Conservation (phyloP, 495 filamentous ascomycete species). For the Tuber microsphaerosporum region DNA sequence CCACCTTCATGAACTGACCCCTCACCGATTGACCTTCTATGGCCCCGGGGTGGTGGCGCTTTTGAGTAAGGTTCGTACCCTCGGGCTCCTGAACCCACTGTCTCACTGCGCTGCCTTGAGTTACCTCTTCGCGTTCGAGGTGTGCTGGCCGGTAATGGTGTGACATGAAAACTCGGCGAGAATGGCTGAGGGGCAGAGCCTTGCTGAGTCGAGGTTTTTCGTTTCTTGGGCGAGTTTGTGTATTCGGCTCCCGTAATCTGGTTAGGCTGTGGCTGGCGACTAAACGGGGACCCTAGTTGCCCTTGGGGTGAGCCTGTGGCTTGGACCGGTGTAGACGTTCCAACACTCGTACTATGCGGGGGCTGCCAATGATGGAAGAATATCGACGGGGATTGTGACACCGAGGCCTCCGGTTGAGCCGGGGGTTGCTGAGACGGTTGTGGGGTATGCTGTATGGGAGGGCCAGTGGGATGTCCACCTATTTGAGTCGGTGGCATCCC, state of each 20-base stretch:
- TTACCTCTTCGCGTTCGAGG: conserved; percentile 57
- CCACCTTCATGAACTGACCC: conserved; percentile 29
- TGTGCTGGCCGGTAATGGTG: conserved; percentile 52
- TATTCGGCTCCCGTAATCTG: conserved; percentile 48
- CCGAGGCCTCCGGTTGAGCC: conserved; percentile 40
- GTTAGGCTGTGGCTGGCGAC: conserved; percentile 48
- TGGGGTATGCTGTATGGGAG: conserved; percentile 49
- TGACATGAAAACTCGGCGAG: conserved; percentile 52
- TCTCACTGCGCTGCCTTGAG: conserved; percentile 63
- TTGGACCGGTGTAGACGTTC: conserved; percentile 50
- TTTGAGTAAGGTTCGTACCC: conserved; percentile 43
- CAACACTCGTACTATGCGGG: conserved; percentile 53
- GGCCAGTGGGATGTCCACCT: conserved; percentile 19
- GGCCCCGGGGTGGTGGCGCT: conserved; percentile 42
- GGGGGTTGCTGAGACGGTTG: conserved; percentile 52
- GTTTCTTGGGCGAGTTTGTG: conserved; percentile 62
- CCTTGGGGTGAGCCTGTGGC: conserved; percentile 55
- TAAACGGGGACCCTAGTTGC: conserved; percentile 49
- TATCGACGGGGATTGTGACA: conserved; percentile 55
- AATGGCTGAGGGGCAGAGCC: conserved; percentile 43
- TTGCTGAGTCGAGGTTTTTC: conserved; percentile 58
- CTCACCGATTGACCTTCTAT: conserved; percentile 45
- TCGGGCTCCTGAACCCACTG: conserved; percentile 49
- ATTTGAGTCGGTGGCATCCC: conserved; percentile 42
- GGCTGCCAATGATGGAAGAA: conserved; percentile 93